These are phyloP conservation scores for Leccinellum albellum DNA, from an alignment of 768 basidiomycete genomes.

Conservation along the genomic window DNA sequence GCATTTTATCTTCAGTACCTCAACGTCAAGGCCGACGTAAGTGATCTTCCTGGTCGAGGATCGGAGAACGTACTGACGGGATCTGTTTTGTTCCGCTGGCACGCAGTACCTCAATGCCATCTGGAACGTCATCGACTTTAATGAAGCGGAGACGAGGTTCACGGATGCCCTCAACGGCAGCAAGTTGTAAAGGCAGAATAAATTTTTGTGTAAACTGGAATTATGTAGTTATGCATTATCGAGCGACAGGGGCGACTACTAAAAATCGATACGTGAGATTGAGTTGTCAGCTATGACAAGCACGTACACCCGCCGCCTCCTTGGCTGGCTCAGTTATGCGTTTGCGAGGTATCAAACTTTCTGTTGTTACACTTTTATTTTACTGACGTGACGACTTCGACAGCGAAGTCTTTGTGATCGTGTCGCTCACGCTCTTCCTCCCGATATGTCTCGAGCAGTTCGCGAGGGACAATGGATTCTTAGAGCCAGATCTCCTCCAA, in stretches of 20 bases:
- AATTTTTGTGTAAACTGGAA: too few relatives aligned
- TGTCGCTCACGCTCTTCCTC: conserved; percentile 75
- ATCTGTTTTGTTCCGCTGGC: background rate
- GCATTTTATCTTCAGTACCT: conserved; percentile 96
- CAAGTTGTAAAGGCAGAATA: conserved; percentile 42
- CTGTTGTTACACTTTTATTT: background rate
- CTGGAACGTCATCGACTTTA: conserved; percentile 67
- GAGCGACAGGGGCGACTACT: too few relatives aligned
- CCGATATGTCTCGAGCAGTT: conserved; percentile 87
- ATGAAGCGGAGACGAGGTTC: conserved; percentile 70
- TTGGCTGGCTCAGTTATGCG: conserved; percentile 82
- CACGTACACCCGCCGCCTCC: conserved; percentile 35
- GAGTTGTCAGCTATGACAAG: background rate
- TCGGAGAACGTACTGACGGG: background rate
- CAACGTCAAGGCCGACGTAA: conserved; percentile 89
- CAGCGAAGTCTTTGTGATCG: conserved; percentile 80
- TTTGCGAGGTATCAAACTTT: conserved; percentile 61
- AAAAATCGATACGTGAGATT: background rate
- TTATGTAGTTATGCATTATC: too few relatives aligned
- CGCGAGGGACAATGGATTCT: conserved; percentile 81
- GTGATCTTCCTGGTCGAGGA: conserved; percentile 27
- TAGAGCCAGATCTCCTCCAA: conserved; percentile 62
- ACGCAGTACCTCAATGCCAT: conserved; percentile 68
- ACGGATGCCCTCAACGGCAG: conserved; percentile 33
- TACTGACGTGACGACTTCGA: background rate